These are phyloP conservation scores for Candida montana DNA, from an alignment of 805 yeast genomes.

Conservation along the genomic window DNA sequence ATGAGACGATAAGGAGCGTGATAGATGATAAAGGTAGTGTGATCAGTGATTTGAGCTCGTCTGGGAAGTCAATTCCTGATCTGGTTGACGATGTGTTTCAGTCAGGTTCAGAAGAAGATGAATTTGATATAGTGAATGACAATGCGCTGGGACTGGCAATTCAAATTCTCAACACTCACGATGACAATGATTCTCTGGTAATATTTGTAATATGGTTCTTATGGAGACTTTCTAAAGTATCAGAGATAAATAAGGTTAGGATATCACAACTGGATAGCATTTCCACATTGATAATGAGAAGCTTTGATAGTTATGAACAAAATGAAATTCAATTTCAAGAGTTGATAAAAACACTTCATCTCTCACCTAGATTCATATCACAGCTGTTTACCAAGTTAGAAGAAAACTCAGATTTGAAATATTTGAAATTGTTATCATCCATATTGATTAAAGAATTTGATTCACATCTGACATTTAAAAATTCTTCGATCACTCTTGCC, in stretches of 20 bases:
- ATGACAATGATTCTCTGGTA: background rate
- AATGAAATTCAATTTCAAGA: slow-evolving; percentile 1
- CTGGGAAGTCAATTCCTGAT: background rate
- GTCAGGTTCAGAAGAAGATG: background rate
- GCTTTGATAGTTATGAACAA: background rate
- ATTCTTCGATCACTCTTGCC: slow-evolving; percentile 20
- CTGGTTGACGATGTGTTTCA: slow-evolving; percentile 5
- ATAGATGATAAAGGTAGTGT: too few relatives aligned
- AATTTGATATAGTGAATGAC: background rate
- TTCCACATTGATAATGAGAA: background rate
- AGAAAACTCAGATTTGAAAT: slow-evolving; percentile 1
- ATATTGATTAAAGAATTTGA: slow-evolving; percentile 12
- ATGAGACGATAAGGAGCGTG: background rate
- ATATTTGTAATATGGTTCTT: background rate
- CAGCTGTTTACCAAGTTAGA: background rate
- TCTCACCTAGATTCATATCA: background rate
- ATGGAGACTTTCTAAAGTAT: slow-evolving; percentile 5
- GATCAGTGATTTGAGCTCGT: too few relatives aligned
- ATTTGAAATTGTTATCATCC: slow-evolving; percentile 6
- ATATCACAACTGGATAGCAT: background rate
- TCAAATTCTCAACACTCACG: background rate
- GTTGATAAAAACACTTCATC: background rate
- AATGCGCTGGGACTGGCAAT: background rate
- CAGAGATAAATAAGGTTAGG: slow-evolving; percentile 2
- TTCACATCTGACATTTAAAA: slow-evolving; percentile 26